Percentiles rank a stretch among this genome's conserved stretches.
These are phyloP conservation scores for Ophiocordyceps camponoti-leonardi DNA, from an alignment of 2,329 filamentous ascomycete genomes.

Conservation along the genomic window DNA sequence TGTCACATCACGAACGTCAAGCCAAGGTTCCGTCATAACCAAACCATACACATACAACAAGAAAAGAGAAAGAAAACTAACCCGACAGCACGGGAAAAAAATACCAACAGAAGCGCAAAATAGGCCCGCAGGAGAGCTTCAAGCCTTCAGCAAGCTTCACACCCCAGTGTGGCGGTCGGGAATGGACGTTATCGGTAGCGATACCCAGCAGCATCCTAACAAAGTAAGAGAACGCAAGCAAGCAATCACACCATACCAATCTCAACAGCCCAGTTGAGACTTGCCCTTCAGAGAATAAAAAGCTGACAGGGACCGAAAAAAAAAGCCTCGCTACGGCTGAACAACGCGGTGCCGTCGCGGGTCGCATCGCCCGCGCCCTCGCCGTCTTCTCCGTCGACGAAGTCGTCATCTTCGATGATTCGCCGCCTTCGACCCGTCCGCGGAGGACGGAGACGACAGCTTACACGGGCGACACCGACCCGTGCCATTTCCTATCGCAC, in stretches of 20 bases:
- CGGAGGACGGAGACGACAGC: constrained; percentile 29
- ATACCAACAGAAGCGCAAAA: constrained; percentile 34
- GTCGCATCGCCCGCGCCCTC: constrained; percentile 62
- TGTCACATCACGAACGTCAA: constrained; percentile 16
- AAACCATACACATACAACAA: no score
- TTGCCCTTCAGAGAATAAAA: background rate
- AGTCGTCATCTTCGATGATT: constrained; percentile 66
- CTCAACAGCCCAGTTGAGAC: no score
- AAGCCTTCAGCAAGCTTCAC: constrained; percentile 55
- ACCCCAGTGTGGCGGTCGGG: constrained; percentile 41
- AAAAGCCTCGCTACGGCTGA: constrained; percentile 53
- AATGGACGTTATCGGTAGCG: constrained; percentile 62
- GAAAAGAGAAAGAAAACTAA: background rate
- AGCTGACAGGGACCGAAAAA: background rate
- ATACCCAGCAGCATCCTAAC: constrained; percentile 62
- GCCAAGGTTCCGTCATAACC: constrained; percentile 10
- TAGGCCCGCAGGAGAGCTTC: constrained; percentile 12
- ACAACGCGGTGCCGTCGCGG: constrained; percentile 55
- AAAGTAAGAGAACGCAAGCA: constrained; percentile 29
- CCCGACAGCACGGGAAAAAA: background rate
- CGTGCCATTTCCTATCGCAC: constrained; percentile 64
- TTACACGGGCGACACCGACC: constrained; percentile 56
- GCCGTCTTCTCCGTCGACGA: constrained; percentile 77
- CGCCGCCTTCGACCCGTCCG: constrained; percentile 26
- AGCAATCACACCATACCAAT: no score